These are phyloP conservation scores for Leersia perrieri DNA, from an alignment of 176 grass and related monocot genomes.

Conservation along the genomic window DNA sequence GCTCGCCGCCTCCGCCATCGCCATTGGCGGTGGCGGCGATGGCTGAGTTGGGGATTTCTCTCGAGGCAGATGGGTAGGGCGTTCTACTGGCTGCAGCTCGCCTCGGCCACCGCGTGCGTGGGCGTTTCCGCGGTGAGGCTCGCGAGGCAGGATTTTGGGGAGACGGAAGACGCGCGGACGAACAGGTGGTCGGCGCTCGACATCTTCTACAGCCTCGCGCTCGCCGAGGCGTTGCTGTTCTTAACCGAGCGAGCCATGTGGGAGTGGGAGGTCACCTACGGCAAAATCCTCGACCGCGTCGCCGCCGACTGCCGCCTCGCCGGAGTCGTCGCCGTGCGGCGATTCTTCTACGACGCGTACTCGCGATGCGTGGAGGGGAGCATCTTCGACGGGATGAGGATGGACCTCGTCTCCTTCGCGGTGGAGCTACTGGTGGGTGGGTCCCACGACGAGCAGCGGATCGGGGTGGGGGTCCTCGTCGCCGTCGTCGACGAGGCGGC, in stretches of 20 bases:
- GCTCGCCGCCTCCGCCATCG: not conserved
- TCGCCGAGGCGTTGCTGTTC: constrained; percentile 70
- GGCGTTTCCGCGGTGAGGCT: constrained; percentile 52
- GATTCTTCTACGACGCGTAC: constrained; percentile 85
- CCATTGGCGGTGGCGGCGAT: not conserved
- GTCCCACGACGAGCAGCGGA: constrained; percentile 65
- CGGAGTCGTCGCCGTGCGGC: constrained; percentile 46
- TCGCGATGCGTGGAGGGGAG: constrained; percentile 61
- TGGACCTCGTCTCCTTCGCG: constrained; percentile 73
- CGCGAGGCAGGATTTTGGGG: constrained; percentile 60
- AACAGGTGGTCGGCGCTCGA: constrained; percentile 53
- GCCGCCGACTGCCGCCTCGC: constrained; percentile 52
- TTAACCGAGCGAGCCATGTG: constrained; percentile 62
- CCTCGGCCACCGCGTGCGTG: constrained; percentile 60
- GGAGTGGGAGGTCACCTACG: constrained; percentile 68
- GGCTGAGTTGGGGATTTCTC: constrained; percentile 7
- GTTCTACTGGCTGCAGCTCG: constrained; percentile 82
- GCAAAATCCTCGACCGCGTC: constrained; percentile 50
- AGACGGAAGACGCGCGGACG: constrained; percentile 25
- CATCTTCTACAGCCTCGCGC: constrained; percentile 71
- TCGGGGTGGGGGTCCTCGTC: constrained; percentile 53
- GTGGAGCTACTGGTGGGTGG: constrained; percentile 51
- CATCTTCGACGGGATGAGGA: constrained; percentile 67
- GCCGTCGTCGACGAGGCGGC: constrained; percentile 36
- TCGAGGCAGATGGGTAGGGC: constrained; percentile 46